Percentiles rank a stretch among this genome's conserved stretches.
These are phyloP conservation scores for Allium cepa DNA, from an alignment of 106 monocot genomes.

Conservation along the genomic window DNA sequence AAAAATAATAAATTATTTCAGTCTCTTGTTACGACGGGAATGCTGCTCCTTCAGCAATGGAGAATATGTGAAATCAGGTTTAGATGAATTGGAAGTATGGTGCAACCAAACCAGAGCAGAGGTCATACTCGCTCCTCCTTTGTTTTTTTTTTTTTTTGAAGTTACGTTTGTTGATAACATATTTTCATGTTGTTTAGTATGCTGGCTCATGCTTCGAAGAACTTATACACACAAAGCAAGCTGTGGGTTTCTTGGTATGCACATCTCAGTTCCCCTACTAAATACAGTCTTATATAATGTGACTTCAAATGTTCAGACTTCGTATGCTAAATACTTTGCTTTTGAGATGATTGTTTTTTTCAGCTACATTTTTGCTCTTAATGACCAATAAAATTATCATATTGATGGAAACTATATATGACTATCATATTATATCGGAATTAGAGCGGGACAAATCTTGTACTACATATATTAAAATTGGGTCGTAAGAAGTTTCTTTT, in stretches of 20 bases:
- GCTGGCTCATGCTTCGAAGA: conserved; percentile 72
- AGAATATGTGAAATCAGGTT: conserved; percentile 87
- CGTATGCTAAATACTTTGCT: no score
- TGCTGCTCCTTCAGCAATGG: conserved; percentile 99
- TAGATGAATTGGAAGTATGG: conserved; percentile 84
- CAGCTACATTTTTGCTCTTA: no score
- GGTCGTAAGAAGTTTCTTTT: no score
- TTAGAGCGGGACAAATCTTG: no score
- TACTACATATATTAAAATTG: no score
- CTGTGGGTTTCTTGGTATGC: conserved; percentile 91
- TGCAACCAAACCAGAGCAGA: conserved; percentile 65
- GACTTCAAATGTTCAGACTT: no score
- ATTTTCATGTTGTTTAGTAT: conserved; percentile 23
- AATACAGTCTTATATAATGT: no score
- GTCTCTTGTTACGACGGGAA: conserved; percentile 84
- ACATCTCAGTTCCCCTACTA: background rate
- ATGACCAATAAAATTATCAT: no score
- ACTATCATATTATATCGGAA: no score
- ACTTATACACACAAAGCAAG: conserved; percentile 77
- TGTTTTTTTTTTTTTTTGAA: background rate
- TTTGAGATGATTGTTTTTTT: no score
- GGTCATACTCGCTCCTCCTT: conserved; percentile 13
- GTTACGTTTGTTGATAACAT: background rate
- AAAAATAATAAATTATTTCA: conserved; percentile 6
- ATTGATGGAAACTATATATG: no score